phyloP scores from a whole-genome alignment of 306 rosid genomes.

The Cucumis melo region DNA sequence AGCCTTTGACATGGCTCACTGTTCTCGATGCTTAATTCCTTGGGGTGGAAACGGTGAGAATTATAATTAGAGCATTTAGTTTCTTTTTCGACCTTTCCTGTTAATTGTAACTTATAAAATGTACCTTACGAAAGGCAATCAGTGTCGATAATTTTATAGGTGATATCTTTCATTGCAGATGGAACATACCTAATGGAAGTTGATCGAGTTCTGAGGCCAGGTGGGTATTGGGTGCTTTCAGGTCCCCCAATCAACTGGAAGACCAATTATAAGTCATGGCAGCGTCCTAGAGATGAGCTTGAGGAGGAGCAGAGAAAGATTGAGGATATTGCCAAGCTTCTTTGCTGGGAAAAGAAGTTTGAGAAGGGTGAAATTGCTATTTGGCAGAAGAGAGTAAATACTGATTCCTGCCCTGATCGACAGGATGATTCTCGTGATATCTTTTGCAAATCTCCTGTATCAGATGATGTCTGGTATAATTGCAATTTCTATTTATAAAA shows the following conservation, averaged over 20 bases:
- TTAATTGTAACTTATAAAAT: neutral
- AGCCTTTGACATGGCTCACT: constrained; percentile 98
- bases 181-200: constrained; percentile 88
- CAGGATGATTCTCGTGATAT: constrained; percentile 42
- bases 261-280: constrained; percentile 70
- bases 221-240: constrained; percentile 96
- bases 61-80: neutral
- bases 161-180: constrained; percentile 28
- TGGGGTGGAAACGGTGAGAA: constrained; percentile 84
- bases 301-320: constrained; percentile 71
- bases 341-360: constrained; percentile 91
- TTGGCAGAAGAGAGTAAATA: constrained; percentile 67
- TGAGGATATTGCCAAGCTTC: constrained; percentile 72
- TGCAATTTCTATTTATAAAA: neutral
- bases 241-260: constrained; percentile 97
- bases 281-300: constrained; percentile 75
- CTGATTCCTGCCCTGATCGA: constrained; percentile 57
- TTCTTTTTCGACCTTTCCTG: neutral
- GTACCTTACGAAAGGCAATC: neutral
- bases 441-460: constrained; percentile 43
- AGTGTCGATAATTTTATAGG: neutral
- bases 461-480: constrained; percentile 67
- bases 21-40: constrained; percentile 94
- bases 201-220: constrained; percentile 94
- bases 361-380: constrained; percentile 76